Evolutionary conservation across 2,329 filamentous ascomycete genomes (phyloP).

Genomic region (Emmonsia crescens): DNA sequence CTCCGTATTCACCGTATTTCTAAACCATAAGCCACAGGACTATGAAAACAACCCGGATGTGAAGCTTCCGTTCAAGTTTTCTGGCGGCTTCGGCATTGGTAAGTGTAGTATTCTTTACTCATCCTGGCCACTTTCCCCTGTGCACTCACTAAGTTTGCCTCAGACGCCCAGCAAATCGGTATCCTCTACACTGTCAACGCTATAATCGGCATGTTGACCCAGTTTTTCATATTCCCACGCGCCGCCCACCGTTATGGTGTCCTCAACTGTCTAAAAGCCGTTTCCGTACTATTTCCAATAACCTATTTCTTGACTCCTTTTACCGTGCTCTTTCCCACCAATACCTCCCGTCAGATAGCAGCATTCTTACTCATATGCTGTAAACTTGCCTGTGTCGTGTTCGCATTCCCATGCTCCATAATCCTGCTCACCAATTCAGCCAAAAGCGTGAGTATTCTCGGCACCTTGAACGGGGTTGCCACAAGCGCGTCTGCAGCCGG

Average conservation of each 20-base stretch:
- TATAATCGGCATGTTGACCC: constrained; percentile 64
- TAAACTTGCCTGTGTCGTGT: constrained; percentile 66
- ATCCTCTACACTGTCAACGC: constrained; percentile 78
- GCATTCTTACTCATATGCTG: constrained; percentile 58
- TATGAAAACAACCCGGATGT: constrained; percentile 46
- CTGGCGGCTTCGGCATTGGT: constrained; percentile 64
- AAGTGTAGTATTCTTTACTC: constrained; percentile 10
- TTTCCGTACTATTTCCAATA: constrained; percentile 57
- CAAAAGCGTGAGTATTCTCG: constrained; percentile 61
- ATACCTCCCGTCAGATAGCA: constrained; percentile 43
- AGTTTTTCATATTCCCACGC: constrained; percentile 76
- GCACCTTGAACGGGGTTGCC: constrained; percentile 83
- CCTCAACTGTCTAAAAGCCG: constrained; percentile 59
- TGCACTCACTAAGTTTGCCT: not conserved
- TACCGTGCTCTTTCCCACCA: constrained; percentile 50
- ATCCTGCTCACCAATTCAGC: constrained; percentile 88
- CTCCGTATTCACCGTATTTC: constrained; percentile 77
- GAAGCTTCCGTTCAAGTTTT: constrained; percentile 67
- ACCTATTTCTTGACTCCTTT: constrained; percentile 77
- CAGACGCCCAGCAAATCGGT: constrained; percentile 64
- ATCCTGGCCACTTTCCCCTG: not conserved
- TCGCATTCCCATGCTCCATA: constrained; percentile 80
- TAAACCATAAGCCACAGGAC: constrained; percentile 59
- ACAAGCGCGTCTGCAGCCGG: constrained; percentile 74
- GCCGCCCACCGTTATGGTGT: constrained; percentile 64